Evolutionary conservation across 1,284 basidiomycete species (phyloP).

Genomic region (Marasmius sp.): DNA sequence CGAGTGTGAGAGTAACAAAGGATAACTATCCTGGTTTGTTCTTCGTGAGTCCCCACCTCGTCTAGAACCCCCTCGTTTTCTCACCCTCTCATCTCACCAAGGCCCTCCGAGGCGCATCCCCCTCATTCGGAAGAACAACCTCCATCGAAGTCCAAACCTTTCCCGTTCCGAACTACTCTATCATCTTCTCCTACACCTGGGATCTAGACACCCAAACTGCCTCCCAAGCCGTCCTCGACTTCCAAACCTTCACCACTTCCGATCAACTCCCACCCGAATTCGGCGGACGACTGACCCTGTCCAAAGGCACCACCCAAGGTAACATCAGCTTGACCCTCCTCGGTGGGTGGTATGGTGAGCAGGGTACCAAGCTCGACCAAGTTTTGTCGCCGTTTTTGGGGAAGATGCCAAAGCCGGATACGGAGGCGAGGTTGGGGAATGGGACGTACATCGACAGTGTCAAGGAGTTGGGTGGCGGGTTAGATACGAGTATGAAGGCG

Average conservation of each 20-base stretch:
- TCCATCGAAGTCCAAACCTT: slow-evolving; percentile 26
- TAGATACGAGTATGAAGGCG: not conserved
- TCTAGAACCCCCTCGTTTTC: not conserved
- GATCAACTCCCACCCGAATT: slow-evolving; percentile 15
- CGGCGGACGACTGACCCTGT: slow-evolving; percentile 9
- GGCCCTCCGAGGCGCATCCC: slow-evolving; percentile 30
- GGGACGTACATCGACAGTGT: slow-evolving; percentile 26
- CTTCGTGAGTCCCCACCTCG: slow-evolving; percentile 20
- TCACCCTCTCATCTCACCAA: slow-evolving; percentile 2
- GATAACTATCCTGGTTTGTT: slow-evolving; percentile 28
- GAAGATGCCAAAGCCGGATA: slow-evolving; percentile 23
- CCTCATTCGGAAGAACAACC: slow-evolving; percentile 32
- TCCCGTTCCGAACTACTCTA: slow-evolving; percentile 21
- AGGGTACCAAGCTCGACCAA: not conserved
- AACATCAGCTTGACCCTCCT: slow-evolving; percentile 3
- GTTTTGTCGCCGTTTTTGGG: slow-evolving; percentile 29
- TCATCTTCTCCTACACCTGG: slow-evolving; percentile 19
- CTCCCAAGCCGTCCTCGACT: slow-evolving; percentile 15
- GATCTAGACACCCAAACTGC: slow-evolving; percentile 12
- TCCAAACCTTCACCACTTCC: slow-evolving; percentile 17
- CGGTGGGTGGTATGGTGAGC: slow-evolving; percentile 8
- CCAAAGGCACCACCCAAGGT: slow-evolving; percentile 2
- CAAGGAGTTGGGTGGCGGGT: not conserved
- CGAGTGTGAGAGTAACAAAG: slow-evolving; percentile 22
- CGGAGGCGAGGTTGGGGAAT: slow-evolving; percentile 16